Base-by-base conservation (phyloP, 106 monocot genomes). In the Dioscorea dumetorum region DNA sequence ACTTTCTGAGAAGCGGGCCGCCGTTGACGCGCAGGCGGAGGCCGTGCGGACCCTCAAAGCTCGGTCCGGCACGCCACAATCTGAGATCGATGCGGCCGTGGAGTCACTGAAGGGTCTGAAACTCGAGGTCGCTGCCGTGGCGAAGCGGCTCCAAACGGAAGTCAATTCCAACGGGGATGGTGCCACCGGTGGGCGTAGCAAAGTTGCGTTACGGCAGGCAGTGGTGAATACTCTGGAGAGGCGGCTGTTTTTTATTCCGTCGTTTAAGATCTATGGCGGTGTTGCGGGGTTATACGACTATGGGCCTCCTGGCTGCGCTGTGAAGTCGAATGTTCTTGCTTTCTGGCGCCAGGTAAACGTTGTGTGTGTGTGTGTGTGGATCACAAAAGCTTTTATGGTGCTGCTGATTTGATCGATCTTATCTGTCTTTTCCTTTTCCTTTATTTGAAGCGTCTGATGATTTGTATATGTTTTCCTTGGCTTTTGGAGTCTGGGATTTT, bases 231-330 rank as follows among this genome's bases (percentile, higher is more conserved):
- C 92, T 23, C 74, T 92, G 13, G 92, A 92, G 76, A 78, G 89
- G 82, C 81, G 84, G 76, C 71, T 90, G 31, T 99, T 99, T 63
- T 99, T 87, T 60, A 80, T 84, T 16, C 92, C 92, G 1, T 92
- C 97, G 1, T 99, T 99, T 60, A 83, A 99, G 89, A 92, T 99
- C 82, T 99, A 92, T 58, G 76, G 92, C n/a, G 97, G 92, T 13
- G 86, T 92, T 13, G 92, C 92, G 4, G 97, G 97, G 16, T 63
- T 99, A 28, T 92, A 99, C 49, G 97, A 99, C 67, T 99, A 87
- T 60, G 97, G 97, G 0, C 97, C 97, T 13, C 89, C 87, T 2
- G 97, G 97, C 0, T 99, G 92, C 70, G 81, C 84, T 53, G 85
- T 99, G 10, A 89, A 92, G 72, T 71, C 91, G 21, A 99, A 99